phyloP scores from a whole-genome alignment of 108 stramenopile genomes.

The Nitzschia putrida region DNA sequence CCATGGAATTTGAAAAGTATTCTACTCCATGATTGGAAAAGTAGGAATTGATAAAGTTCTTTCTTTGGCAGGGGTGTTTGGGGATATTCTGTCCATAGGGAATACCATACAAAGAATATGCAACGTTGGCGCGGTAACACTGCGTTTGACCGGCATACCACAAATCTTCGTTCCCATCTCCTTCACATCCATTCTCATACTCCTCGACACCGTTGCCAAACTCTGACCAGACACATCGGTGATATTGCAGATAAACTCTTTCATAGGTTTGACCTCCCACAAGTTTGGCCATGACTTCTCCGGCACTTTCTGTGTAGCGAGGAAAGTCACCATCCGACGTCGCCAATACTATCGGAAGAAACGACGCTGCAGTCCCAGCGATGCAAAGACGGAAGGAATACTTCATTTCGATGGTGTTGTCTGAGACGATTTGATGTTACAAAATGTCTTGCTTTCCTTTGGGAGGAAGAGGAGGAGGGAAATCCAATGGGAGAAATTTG shows the following conservation, averaged over 20 bases:
- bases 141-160: slow-evolving; percentile 61
- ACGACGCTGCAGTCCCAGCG: too few species aligned
- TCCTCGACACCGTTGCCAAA: slow-evolving; percentile 11
- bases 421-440: too few species aligned
- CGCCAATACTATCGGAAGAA: background rate
- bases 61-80: slow-evolving; percentile 18
- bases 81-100: slow-evolving; percentile 18
- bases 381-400: too few species aligned
- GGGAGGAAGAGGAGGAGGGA: too few species aligned
- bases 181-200: slow-evolving; percentile 23
- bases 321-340: background rate
- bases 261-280: slow-evolving; percentile 26
- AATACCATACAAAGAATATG: slow-evolving; percentile 56
- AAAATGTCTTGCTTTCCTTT: too few species aligned
- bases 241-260: slow-evolving; percentile 42
- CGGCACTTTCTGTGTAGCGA: background rate
- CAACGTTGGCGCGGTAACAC: slow-evolving; percentile 58
- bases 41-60: slow-evolving; percentile 56
- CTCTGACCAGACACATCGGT: slow-evolving; percentile 44
- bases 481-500: too few species aligned
- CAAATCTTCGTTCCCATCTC: slow-evolving; percentile 15
- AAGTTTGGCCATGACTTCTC: slow-evolving; percentile 1
- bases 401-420: too few species aligned
- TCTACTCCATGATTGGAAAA: slow-evolving; percentile 37
- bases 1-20: slow-evolving; percentile 18